phyloP scores from a whole-genome alignment of 1,284 basidiomycete species.

The Ceratobasidium theobromae region DNA sequence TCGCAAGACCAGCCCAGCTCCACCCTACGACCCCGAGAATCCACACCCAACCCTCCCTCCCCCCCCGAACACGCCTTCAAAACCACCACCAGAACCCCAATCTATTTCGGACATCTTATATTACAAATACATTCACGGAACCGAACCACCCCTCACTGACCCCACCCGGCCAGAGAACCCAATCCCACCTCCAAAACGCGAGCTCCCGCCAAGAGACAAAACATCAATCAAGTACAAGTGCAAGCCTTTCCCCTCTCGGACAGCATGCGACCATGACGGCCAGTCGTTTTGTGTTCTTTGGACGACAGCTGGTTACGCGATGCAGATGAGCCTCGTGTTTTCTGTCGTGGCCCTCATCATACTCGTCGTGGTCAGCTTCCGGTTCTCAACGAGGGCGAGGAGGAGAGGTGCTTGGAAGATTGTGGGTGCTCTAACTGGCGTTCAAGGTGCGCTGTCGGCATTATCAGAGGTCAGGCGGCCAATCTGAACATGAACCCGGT shows the following conservation, averaged over 20 bases:
- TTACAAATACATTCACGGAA: not conserved
- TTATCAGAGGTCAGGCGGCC: not conserved
- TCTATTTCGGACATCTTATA: slow-evolving; percentile 5
- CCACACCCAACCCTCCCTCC: slow-evolving; percentile 6
- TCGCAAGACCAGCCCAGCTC: not conserved
- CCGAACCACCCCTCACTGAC: slow-evolving; percentile 4
- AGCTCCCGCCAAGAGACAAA: not conserved
- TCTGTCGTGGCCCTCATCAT: slow-evolving; percentile 34
- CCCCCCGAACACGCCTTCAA: not conserved
- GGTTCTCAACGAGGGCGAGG: slow-evolving; percentile 27
- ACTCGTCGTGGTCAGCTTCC: slow-evolving; percentile 33
- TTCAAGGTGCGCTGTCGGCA: slow-evolving; percentile 18
- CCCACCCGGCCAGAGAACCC: not conserved
- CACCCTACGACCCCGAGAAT: not conserved
- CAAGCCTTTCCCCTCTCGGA: slow-evolving; percentile 29
- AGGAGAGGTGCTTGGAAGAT: slow-evolving; percentile 34
- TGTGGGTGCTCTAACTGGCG: slow-evolving; percentile 24
- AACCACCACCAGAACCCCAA: not conserved
- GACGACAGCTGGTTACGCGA: slow-evolving; percentile 35
- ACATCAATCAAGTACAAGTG: slow-evolving; percentile 6
- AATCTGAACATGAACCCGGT: not conserved
- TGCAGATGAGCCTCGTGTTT: slow-evolving; percentile 29
- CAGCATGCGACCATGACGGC: slow-evolving; percentile 32
- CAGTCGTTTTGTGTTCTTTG: slow-evolving; percentile 35
- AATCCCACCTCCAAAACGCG: not conserved